Evolutionary conservation across 129 eudicot species (phyloP), one percentile per base, ranked within the genome.

Genomic region (Lactuca sativa): DNA sequence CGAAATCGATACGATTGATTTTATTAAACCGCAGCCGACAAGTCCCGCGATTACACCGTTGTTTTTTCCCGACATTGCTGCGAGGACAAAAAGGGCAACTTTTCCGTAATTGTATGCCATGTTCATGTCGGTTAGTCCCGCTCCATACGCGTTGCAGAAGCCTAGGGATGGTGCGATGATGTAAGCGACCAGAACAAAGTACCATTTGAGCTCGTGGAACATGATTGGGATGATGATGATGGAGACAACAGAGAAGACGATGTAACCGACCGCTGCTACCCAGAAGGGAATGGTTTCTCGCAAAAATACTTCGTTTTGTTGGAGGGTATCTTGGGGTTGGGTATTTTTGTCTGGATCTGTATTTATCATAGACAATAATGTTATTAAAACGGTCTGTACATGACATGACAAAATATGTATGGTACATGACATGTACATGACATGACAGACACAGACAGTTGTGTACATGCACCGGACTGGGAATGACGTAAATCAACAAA

Each of bases 21-120:
- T 92, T 31, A 92, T 76, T 12, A 92, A 59, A 43, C 97, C 96
- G 37, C 97, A 92, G 4, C 96, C 96, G 9, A 92, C 75, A 3
- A 92, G 80, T 0, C 97, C 97, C 1, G 97, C 97, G 7, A 92
- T 89, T 11, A 92, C 91, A 18, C 97, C 96, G 9, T 83, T 70
- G 4, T 88, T 72, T 47, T 61, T 77, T 25, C 91, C 93, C 0
- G 91, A 32, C 66, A 86, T 52, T 34, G 96, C 84, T 3, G 97
- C 91, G 0, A 92, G 83, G 13, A 88, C 85, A 56, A 92, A 92
- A 37, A 92, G 96, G 1, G 95, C 95, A 7, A 88, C 95, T 49
- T 92, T 92, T 7, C 97, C 97, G 9, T 92, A 92, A 17, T 92
- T 92, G 60, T 88, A 92, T 2, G 89, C 92, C 97, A 92, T 92